phyloP scores from a whole-genome alignment of 768 basidiomycete species.

The Xerocomellus dryophilus region DNA sequence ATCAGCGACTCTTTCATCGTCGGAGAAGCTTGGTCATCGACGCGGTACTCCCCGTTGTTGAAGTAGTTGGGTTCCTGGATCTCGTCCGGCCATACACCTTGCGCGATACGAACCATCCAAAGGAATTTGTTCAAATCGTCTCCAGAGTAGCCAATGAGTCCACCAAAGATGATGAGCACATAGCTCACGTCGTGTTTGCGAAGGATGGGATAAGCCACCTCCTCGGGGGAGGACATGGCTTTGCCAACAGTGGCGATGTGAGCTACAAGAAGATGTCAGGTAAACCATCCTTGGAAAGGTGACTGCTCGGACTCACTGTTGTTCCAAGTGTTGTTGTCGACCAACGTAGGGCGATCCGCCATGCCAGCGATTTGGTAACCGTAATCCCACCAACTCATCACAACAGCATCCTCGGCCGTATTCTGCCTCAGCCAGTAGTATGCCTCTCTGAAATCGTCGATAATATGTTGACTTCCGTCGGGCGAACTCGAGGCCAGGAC shows the following conservation, averaged over 20 bases:
- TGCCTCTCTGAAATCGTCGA: conserved; percentile 98
- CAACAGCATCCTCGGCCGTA: conserved; percentile 85
- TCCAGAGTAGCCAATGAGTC: conserved; percentile 93
- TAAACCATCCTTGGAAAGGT: conserved; percentile 1
- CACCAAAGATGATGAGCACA: conserved; percentile 95
- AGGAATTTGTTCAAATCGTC: conserved; percentile 99
- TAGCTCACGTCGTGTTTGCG: conserved; percentile 98
- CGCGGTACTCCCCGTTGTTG: conserved; percentile 89
- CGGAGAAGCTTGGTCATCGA: conserved; percentile 80
- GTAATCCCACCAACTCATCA: conserved; percentile 99
- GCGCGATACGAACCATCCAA: conserved; percentile 96
- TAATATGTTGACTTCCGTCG: conserved; percentile 91
- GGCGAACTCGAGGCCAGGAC: conserved; percentile 76
- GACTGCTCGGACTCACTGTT: conserved; percentile 67
- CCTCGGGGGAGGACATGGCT: conserved; percentile 93
- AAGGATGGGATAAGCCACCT: conserved; percentile 94
- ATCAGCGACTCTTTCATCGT: conserved; percentile 95
- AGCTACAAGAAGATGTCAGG: conserved; percentile 42
- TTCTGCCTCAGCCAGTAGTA: conserved; percentile 99
- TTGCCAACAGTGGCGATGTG: conserved; percentile 99
- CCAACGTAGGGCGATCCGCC: conserved; percentile 93
- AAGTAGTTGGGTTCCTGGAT: conserved; percentile 95
- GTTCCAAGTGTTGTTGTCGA: conserved; percentile 99
- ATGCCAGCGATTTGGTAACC: conserved; percentile 99
- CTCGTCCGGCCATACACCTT: conserved; percentile 98